These are phyloP conservation scores for Allantophomopsis lycopodina DNA, from an alignment of 2,329 filamentous ascomycete genomes.

Conservation along the genomic window DNA sequence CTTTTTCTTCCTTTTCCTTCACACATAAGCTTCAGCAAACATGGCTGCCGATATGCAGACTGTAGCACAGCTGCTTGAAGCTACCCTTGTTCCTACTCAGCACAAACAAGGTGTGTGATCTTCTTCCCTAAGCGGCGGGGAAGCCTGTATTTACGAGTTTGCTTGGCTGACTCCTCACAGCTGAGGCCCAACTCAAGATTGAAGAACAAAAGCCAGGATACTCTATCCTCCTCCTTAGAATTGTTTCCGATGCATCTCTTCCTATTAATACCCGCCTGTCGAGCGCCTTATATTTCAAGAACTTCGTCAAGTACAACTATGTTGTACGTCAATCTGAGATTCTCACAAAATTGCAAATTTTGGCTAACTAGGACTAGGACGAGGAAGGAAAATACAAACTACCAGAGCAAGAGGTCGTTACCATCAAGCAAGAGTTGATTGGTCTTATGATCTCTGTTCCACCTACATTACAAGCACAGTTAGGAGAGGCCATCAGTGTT, in stretches of 20 bases:
- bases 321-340: conserved; percentile 37
- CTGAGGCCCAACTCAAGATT: conserved; percentile 65
- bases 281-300: conserved; percentile 92
- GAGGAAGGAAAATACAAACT: conserved; percentile 92
- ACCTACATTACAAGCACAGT: conserved; percentile 74
- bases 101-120: conserved; percentile 68
- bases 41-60: conserved; percentile 49
- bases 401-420: conserved; percentile 64
- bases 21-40: conserved; percentile 7
- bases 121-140: conserved; percentile 3
- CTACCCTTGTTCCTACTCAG: conserved; percentile 75
- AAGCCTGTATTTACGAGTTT: conserved; percentile 10
- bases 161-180: conserved; percentile 30
- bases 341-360: neutral
- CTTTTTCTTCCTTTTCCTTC: too few species aligned
- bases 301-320: conserved; percentile 92
- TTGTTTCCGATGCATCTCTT: conserved; percentile 64
- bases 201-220: conserved; percentile 79
- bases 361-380: conserved; percentile 34
- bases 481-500: conserved; percentile 91
- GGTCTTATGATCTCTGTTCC: conserved; percentile 93
- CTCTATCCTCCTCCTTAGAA: conserved; percentile 77
- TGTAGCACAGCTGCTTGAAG: conserved; percentile 75
- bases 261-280: conserved; percentile 72
- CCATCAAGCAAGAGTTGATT: conserved; percentile 91